A percentile compares a stretch with the other conserved stretches of the same genome.
Conservation (phyloP, 164 flowering plant genomes). For the Stephania japonica region DNA sequence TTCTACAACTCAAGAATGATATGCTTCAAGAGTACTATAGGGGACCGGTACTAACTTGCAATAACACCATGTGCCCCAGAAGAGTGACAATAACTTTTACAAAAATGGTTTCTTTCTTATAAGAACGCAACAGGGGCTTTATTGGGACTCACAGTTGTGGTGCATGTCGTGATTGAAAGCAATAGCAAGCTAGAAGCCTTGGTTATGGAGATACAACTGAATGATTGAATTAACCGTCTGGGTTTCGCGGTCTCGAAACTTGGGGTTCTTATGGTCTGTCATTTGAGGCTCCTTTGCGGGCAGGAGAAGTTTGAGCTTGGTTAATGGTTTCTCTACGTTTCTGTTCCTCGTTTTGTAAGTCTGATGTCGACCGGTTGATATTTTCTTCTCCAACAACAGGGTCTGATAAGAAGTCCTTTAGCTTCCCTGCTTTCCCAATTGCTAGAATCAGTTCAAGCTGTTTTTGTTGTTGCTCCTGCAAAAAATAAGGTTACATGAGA, state of each 20-base stretch:
- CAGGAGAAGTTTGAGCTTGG: background rate
- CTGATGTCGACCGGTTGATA: constrained; percentile 8
- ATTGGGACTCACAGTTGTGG: background rate
- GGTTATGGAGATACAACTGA: background rate
- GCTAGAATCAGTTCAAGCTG: constrained; percentile 82
- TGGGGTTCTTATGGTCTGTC: background rate
- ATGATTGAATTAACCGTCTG: background rate
- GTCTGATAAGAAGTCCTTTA: constrained; percentile 34
- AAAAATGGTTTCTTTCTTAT: too few relatives aligned
- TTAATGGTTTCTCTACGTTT: constrained; percentile 15
- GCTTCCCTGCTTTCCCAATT: constrained; percentile 49
- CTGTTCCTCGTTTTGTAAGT: constrained; percentile 12
- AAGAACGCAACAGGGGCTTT: too few relatives aligned
- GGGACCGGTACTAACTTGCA: too few relatives aligned
- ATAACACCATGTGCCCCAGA: too few relatives aligned
- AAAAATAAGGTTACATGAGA: background rate
- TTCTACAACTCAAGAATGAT: too few relatives aligned
- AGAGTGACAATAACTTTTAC: too few relatives aligned
- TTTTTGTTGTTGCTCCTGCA: constrained; percentile 77
- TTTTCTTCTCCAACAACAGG: constrained; percentile 17
- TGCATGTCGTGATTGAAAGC: background rate
- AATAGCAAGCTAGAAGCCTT: background rate
- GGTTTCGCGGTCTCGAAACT: background rate
- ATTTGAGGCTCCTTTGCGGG: background rate
- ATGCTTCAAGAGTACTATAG: too few relatives aligned